Base-by-base conservation (phyloP, 306 rosid genomes). In the Astragalus membranaceus region DNA sequence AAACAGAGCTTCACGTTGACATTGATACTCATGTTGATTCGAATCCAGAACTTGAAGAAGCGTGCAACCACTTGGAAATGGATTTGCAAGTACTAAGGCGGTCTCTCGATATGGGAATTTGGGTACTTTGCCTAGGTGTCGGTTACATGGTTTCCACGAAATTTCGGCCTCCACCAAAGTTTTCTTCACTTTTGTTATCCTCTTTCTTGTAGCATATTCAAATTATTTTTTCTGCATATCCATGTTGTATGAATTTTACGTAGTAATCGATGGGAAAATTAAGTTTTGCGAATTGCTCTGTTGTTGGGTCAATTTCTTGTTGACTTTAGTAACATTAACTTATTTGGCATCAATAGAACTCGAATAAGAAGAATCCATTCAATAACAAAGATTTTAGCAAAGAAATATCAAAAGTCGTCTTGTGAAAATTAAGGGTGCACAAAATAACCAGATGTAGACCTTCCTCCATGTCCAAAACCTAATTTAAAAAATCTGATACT, bases 71-170 rank as follows among this genome's bases (percentile, higher is more conserved):
- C 12, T 70, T 77, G 72, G 81, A 77, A 26, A 70, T 15, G 67
- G 72, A 77, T 62, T 70, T 77, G 60, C 47, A 77, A 54, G n/a
- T 70, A 1, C 39, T 77, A 1, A 52, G 67, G 14, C 10, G 10
- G 14, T 53, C 67, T 3, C 17, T 77, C 9, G 73, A 77, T 46
- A 14, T 77, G 60, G 81, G 77, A 12, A 5, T 63, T 63, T 63
- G 52, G 46, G 69, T 63, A 7, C 69, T 63, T 1, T 63, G 69
- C 8, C 20, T 63, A 0, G 69, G 69, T 4, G 4, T 63, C 2
- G 69, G 69, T 63, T 42, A 10, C 20, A 23, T 63, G 37, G 20
- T 63, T 42, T 63, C 69, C n/a, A 41, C 52, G 7, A 63, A 63
- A 26, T 63, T 63, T 23, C 52, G 52, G 0, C 12, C 17, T 6